Conservation (phyloP, 345 rosid species). For the Acer negundo region DNA sequence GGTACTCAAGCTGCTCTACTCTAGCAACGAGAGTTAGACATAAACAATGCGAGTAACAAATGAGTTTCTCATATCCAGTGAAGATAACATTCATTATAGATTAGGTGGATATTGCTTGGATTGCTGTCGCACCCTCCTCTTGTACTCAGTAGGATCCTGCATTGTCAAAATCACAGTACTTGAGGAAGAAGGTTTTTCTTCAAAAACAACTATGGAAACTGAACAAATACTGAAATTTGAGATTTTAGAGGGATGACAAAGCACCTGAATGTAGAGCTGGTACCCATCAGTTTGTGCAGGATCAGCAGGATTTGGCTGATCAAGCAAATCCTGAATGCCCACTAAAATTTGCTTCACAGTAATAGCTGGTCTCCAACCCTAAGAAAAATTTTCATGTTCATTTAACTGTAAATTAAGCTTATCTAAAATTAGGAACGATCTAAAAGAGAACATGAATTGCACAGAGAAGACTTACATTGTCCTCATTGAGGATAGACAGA, state of each 20-base stretch:
- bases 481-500: constrained; percentile 44
- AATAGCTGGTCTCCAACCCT: constrained; percentile 54
- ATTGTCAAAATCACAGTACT: constrained; percentile 4
- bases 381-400: neutral
- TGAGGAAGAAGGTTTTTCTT: neutral
- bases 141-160: constrained; percentile 45
- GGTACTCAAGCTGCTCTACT: neutral
- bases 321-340: constrained; percentile 46
- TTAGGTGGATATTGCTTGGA: constrained; percentile 44
- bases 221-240: neutral
- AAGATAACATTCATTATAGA: constrained; percentile 12
- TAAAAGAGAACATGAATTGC: neutral
- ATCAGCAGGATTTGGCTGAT: constrained; percentile 42
- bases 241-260: neutral
- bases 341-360: constrained; percentile 46
- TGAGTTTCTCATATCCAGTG: constrained; percentile 9
- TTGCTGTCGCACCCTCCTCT: constrained; percentile 48
- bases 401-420: neutral
- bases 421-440: neutral
- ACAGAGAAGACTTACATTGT: constrained; percentile 24
- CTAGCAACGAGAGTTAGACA: neutral
- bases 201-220: neutral
- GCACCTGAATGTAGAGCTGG: constrained; percentile 34
- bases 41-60: neutral
- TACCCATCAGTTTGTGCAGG: constrained; percentile 43